Conservation (phyloP, 768 basidiomycete genomes). For the Trametes elegans region DNA sequence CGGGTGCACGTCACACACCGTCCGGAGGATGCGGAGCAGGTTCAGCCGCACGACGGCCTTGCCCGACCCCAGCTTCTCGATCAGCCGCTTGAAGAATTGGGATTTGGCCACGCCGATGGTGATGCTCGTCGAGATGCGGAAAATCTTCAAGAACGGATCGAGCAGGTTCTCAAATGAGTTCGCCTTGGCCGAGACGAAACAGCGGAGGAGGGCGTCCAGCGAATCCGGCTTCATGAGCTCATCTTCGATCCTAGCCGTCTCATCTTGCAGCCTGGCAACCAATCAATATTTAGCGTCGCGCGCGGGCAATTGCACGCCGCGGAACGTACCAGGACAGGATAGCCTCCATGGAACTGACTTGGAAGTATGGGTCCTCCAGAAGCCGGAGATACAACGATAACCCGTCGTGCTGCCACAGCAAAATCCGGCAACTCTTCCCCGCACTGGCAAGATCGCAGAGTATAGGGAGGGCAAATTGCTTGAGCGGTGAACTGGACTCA, state of each 20-base stretch:
- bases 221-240: conserved; percentile 67
- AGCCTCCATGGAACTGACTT: conserved; percentile 88
- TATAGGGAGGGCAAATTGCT: conserved; percentile 96
- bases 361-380: conserved; percentile 85
- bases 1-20: conserved; percentile 88
- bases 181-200: conserved; percentile 83
- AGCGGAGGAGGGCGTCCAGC: conserved; percentile 66
- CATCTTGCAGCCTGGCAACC: conserved; percentile 80
- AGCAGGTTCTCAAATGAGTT: conserved; percentile 91
- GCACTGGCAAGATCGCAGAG: conserved; percentile 95
- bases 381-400: conserved; percentile 75
- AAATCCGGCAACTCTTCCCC: conserved; percentile 85
- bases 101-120: conserved; percentile 78
- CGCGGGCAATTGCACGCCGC: background rate
- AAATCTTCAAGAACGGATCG: conserved; percentile 90
- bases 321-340: conserved; percentile 77
- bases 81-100: conserved; percentile 83
- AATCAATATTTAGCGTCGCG: too few species aligned
- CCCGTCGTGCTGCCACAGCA: conserved; percentile 95
- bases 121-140: conserved; percentile 71
- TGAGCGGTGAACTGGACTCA: conserved; percentile 84
- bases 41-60: conserved; percentile 92
- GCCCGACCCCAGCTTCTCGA: conserved; percentile 73
- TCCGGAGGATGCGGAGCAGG: conserved; percentile 78
- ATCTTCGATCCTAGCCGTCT: conserved; percentile 91